phyloP scores from a whole-genome alignment of 1,139 yeast species.

The Candida anutae region DNA sequence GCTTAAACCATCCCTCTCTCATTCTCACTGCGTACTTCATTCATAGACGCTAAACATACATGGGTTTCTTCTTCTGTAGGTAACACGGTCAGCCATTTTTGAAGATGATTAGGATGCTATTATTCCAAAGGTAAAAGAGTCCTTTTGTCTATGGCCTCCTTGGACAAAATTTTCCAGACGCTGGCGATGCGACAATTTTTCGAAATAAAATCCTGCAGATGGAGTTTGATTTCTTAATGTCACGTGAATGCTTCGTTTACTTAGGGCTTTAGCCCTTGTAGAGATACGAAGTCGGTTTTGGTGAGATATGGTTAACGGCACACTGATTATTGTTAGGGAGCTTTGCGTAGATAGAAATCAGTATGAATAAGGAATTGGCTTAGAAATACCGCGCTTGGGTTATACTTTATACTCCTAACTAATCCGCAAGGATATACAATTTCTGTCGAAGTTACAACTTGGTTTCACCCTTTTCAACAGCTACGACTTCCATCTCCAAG shows the following conservation, averaged over 20 bases:
- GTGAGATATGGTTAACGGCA: too few species aligned
- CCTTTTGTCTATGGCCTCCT: conserved; percentile 3
- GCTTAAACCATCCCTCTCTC: too few species aligned
- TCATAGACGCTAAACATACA: too few species aligned
- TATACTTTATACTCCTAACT: too few species aligned
- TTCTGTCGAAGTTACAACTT: conserved; percentile 37
- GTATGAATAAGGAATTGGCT: too few species aligned
- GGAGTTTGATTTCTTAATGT: conserved; percentile 5
- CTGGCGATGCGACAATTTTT: conserved; percentile 4
- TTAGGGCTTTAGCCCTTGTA: neutral
- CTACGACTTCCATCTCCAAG: conserved; percentile 72
- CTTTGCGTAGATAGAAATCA: too few species aligned
- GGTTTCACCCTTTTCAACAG: conserved; percentile 46
- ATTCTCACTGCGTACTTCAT: too few species aligned
- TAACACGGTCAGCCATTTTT: conserved; percentile 45
- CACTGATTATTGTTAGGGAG: too few species aligned
- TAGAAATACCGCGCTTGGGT: too few species aligned
- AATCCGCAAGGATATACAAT: too few species aligned
- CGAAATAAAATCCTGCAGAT: neutral
- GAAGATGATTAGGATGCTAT: conserved; percentile 5
- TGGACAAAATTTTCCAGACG: conserved; percentile 4
- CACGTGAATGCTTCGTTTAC: neutral
- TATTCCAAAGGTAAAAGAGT: conserved; percentile 9
- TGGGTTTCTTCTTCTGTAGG: conserved; percentile 48
- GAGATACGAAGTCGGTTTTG: neutral